phyloP scores from a whole-genome alignment of 2,329 filamentous ascomycete species.

The Sporothrix sp. region DNA sequence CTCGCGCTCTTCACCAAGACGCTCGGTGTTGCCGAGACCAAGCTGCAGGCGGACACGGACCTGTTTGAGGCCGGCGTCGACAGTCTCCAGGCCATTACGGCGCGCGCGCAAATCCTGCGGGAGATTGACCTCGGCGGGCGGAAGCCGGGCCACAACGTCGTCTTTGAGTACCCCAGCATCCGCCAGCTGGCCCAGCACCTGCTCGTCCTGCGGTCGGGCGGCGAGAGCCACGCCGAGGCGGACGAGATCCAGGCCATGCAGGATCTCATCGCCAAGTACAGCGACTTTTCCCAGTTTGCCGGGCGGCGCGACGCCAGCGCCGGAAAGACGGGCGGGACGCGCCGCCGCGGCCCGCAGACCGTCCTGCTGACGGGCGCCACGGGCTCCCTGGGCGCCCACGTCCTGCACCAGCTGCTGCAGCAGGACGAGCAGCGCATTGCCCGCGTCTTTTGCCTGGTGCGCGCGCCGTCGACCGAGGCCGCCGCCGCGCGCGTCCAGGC shows the following conservation, averaged over 20 bases:
- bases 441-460: slow-evolving; percentile 42
- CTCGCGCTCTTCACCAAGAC: slow-evolving; percentile 21
- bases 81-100: slow-evolving; percentile 47
- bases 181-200: slow-evolving; percentile 36
- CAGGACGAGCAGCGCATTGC: slow-evolving; percentile 40
- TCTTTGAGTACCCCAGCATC: slow-evolving; percentile 48
- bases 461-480: slow-evolving; percentile 26
- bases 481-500: slow-evolving; percentile 19
- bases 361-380: slow-evolving; percentile 39
- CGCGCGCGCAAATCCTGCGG: slow-evolving; percentile 42
- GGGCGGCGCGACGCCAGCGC: background rate
- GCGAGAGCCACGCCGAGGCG: slow-evolving; percentile 24
- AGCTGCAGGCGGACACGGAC: slow-evolving; percentile 34
- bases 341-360: background rate
- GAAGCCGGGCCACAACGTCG: slow-evolving; percentile 43
- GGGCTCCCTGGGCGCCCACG: slow-evolving; percentile 53
- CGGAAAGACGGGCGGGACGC: too few relatives aligned
- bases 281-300: background rate
- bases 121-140: slow-evolving; percentile 39
- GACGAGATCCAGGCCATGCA: slow-evolving; percentile 28
- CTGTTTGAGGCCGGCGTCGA: slow-evolving; percentile 51
- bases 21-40: background rate
- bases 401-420: slow-evolving; percentile 48
- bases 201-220: slow-evolving; percentile 31
- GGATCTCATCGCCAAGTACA: slow-evolving; percentile 17